Conservation (phyloP, 495 filamentous ascomycete species). For the Talaromyces adpressus region DNA sequence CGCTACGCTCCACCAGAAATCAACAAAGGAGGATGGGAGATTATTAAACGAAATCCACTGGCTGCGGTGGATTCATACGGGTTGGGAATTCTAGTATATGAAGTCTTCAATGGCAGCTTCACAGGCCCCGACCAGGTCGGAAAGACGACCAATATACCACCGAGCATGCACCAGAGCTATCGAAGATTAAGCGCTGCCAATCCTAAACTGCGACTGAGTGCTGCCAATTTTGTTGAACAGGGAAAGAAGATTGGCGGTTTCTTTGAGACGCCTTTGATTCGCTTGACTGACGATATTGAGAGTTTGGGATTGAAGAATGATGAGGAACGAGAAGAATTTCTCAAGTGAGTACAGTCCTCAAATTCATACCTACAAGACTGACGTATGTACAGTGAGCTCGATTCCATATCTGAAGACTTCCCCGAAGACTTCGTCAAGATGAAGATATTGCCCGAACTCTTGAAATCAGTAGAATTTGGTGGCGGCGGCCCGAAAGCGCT, state of each 20-base stretch:
- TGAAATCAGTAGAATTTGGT: constrained; percentile 96
- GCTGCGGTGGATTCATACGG: constrained; percentile 80
- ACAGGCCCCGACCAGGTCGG: constrained; percentile 65
- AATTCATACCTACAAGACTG: neutral
- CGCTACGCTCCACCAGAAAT: constrained; percentile 84
- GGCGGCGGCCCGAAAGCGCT: constrained; percentile 94
- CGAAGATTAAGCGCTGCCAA: constrained; percentile 82
- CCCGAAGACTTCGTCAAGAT: constrained; percentile 96
- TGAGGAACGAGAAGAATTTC: constrained; percentile 74
- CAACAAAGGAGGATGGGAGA: constrained; percentile 78
- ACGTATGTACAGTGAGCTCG: constrained; percentile 57
- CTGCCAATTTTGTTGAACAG: constrained; percentile 84
- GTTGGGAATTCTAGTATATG: constrained; percentile 76
- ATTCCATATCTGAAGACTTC: constrained; percentile 83
- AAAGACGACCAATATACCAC: constrained; percentile 80
- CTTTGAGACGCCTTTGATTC: constrained; percentile 88
- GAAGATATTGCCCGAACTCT: constrained; percentile 90
- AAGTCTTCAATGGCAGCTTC: constrained; percentile 84
- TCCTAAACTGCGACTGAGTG: constrained; percentile 77
- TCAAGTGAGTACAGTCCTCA: constrained; percentile 50
- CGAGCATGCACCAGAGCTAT: constrained; percentile 81
- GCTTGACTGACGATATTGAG: constrained; percentile 84
- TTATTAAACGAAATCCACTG: constrained; percentile 73
- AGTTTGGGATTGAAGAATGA: constrained; percentile 84
- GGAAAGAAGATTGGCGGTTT: constrained; percentile 76